Evolutionary conservation across 2,329 filamentous ascomycete genomes (phyloP).

Genomic region (Septoria linicola): DNA sequence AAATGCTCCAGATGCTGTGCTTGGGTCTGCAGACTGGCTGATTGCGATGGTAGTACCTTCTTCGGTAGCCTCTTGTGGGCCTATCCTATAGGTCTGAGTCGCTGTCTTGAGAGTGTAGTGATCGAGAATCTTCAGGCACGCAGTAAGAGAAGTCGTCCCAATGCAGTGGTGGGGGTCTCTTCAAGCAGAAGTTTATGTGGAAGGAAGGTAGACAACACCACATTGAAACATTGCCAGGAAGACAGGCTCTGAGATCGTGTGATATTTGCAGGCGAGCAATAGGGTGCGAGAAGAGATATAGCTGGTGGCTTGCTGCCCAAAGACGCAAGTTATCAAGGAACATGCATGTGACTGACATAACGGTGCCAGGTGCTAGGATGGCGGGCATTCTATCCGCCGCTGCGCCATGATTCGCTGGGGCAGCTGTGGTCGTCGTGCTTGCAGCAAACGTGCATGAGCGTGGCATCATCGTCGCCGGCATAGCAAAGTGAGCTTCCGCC

Average conservation of each 20-base stretch:
- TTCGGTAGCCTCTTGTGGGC: constrained; percentile 12
- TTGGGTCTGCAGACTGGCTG: constrained; percentile 3
- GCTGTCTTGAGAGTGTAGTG: constrained; percentile 3
- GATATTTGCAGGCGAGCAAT: background rate
- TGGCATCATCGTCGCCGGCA: background rate
- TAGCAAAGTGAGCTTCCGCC: no score
- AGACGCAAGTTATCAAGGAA: background rate
- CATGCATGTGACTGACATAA: no score
- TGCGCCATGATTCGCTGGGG: background rate
- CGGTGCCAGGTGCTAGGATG: no score
- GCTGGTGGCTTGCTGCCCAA: background rate
- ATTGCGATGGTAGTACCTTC: no score
- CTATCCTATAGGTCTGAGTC: constrained; percentile 8
- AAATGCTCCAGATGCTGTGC: constrained; percentile 14
- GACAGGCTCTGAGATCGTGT: no score
- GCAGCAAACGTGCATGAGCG: constrained; percentile 4
- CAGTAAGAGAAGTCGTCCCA: constrained; percentile 33
- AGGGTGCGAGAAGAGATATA: background rate
- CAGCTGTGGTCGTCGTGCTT: background rate
- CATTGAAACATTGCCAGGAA: no score
- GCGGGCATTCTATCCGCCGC: background rate
- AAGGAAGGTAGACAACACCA: background rate
- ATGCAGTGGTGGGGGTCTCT: constrained; percentile 11
- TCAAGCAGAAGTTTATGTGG: background rate
- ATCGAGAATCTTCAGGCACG: constrained; percentile 19